Conservation (phyloP, 352 stramenopile genomes). For the Pythium folliculosum region DNA sequence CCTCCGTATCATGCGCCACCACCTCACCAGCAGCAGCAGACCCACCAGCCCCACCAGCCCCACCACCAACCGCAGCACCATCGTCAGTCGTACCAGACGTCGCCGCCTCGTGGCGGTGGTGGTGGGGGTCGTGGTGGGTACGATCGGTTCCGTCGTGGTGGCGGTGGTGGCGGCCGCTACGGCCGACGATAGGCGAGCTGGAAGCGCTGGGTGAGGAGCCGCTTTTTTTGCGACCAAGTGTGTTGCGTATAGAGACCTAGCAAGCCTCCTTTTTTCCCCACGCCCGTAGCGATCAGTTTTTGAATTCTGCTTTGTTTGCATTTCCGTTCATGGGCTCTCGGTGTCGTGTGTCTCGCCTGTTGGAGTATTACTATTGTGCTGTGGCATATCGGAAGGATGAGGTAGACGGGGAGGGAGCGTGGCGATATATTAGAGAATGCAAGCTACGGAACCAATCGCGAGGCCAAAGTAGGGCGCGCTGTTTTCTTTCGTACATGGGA, state of each 20-base stretch:
- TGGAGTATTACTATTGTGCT: background rate
- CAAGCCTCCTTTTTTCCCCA: background rate
- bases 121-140: conserved; percentile 23
- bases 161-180: conserved; percentile 33
- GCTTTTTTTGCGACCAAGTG: background rate
- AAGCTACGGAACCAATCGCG: conserved; percentile 1
- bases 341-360: background rate
- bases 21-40: conserved; percentile 13
- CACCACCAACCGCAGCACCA: conserved; percentile 32
- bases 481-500: background rate
- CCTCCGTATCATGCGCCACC: conserved; percentile 11
- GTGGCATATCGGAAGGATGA: background rate
- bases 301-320: background rate
- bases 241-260: conserved; percentile 16
- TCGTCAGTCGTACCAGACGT: conserved; percentile 17
- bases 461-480: background rate
- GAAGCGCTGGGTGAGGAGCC: background rate
- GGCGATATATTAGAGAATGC: conserved; percentile 9
- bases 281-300: background rate
- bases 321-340: no score
- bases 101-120: conserved; percentile 21
- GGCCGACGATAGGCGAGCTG: conserved; percentile 17
- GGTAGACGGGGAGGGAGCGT: background rate
- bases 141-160: conserved; percentile 30
- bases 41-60: conserved; percentile 21